Percentiles rank a stretch among this genome's conserved stretches.
Conservation (phyloP, 306 rosid genomes). For the Quercus aquifolioides region DNA sequence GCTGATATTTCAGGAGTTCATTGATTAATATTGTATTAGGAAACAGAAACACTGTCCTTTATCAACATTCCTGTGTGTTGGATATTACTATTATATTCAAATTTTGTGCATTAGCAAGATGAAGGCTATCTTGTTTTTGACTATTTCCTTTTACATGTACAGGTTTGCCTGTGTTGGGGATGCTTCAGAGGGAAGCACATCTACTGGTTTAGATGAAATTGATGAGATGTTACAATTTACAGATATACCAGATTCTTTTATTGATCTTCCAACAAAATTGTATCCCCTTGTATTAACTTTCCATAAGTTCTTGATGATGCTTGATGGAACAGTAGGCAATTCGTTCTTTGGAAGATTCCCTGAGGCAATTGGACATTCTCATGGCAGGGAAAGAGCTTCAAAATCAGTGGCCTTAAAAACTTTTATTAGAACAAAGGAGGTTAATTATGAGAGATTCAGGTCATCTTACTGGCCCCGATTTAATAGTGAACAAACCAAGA, state of each 20-base stretch:
- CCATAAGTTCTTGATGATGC: constrained; percentile 79
- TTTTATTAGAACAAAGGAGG: constrained; percentile 58
- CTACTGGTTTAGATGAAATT: constrained; percentile 32
- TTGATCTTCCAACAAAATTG: constrained; percentile 37
- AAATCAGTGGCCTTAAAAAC: constrained; percentile 51
- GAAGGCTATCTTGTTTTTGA: not conserved
- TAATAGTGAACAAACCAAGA: constrained; percentile 46
- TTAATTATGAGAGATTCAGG: constrained; percentile 59
- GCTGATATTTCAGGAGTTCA: too few relatives aligned
- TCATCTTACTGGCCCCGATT: constrained; percentile 74
- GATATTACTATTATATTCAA: too few relatives aligned
- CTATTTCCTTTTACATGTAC: not conserved
- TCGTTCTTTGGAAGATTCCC: constrained; percentile 66
- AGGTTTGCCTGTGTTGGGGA: constrained; percentile 46
- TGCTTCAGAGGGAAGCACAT: constrained; percentile 9
- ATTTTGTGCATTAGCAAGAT: not conserved
- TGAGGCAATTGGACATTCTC: constrained; percentile 12
- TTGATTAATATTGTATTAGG: too few relatives aligned
- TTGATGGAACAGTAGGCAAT: constrained; percentile 63
- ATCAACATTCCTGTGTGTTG: too few relatives aligned
- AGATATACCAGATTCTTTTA: constrained; percentile 54
- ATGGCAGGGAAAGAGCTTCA: constrained; percentile 7
- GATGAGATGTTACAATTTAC: constrained; percentile 49
- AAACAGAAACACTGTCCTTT: too few relatives aligned
- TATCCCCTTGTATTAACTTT: constrained; percentile 77